Percentiles rank a stretch among this genome's conserved stretches.
Evolutionary conservation across 805 yeast species (phyloP).

Genomic region (Ogataea nitratoaversa): DNA sequence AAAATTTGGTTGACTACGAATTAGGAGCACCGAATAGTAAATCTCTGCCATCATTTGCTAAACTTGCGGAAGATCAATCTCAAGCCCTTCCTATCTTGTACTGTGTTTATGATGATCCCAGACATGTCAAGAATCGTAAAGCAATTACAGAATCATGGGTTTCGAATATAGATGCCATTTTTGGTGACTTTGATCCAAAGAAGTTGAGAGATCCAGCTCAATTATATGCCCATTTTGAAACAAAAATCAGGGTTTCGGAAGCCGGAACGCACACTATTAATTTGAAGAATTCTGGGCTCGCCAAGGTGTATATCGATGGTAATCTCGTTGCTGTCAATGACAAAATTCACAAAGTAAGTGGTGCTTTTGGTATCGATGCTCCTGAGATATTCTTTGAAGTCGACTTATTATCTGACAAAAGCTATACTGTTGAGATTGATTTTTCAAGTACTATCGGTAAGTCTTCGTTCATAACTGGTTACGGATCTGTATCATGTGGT

Average conservation of each 20-base stretch:
- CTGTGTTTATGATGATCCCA: conserved; percentile 4
- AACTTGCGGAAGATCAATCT: neutral
- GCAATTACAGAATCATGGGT: conserved; percentile 5
- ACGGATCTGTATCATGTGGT: neutral
- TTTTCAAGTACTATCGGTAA: conserved; percentile 15
- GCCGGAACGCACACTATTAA: conserved; percentile 30
- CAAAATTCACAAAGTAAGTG: conserved; percentile 37
- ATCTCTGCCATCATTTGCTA: neutral
- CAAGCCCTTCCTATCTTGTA: neutral
- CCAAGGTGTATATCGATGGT: conserved; percentile 38
- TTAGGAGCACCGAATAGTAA: neutral
- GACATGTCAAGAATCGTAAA: conserved; percentile 1
- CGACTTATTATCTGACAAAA: conserved; percentile 8
- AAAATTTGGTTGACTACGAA: neutral
- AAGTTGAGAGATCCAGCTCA: conserved; percentile 1
- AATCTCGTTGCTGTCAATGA: conserved; percentile 39
- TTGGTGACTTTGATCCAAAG: conserved; percentile 5
- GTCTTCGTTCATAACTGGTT: conserved; percentile 1
- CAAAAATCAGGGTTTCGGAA: conserved; percentile 36
- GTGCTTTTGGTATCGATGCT: conserved; percentile 39
- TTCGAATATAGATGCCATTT: conserved; percentile 3
- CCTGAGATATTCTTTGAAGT: neutral
- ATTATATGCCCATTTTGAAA: conserved; percentile 26
- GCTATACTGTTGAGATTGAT: conserved; percentile 23
- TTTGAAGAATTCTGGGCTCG: conserved; percentile 8